These are phyloP conservation scores for Platanthera zijinensis DNA, from an alignment of 106 monocot species.

Conservation along the genomic window DNA sequence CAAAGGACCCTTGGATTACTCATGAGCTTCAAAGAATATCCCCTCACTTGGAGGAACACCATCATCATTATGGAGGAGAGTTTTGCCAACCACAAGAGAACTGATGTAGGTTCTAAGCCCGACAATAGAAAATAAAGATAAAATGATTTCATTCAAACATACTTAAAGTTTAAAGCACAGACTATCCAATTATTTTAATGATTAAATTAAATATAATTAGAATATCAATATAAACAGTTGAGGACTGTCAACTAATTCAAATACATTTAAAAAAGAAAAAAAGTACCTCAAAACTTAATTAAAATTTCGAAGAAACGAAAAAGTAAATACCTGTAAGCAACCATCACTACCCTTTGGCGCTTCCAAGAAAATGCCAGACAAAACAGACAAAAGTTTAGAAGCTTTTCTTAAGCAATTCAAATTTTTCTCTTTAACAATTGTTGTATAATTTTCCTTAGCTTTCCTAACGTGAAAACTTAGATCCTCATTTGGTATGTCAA, in stretches of 20 bases:
- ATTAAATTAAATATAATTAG: neutral
- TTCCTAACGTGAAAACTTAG: constrained; percentile 40
- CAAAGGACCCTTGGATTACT: no score
- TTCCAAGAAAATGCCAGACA: constrained; percentile 50
- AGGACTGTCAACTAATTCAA: neutral
- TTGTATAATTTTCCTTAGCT: constrained; percentile 56
- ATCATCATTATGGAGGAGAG: no score
- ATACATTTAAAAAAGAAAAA: neutral
- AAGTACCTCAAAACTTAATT: neutral
- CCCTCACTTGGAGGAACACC: no score
- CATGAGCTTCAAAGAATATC: no score
- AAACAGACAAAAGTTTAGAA: constrained; percentile 41
- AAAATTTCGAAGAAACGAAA: neutral
- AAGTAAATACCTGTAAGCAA: constrained; percentile 61
- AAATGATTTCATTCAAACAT: no score
- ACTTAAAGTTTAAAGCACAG: neutral
- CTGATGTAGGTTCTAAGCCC: no score
- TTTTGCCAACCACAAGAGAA: no score
- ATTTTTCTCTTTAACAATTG: constrained; percentile 50
- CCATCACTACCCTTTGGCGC: constrained; percentile 60
- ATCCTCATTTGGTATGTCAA: constrained; percentile 29
- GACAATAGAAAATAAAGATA: neutral
- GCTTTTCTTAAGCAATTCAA: constrained; percentile 45
- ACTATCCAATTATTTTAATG: neutral
- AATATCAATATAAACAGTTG: neutral